Base-by-base conservation (phyloP, 1,284 basidiomycete species). In the Ceratobasidium sp. region DNA sequence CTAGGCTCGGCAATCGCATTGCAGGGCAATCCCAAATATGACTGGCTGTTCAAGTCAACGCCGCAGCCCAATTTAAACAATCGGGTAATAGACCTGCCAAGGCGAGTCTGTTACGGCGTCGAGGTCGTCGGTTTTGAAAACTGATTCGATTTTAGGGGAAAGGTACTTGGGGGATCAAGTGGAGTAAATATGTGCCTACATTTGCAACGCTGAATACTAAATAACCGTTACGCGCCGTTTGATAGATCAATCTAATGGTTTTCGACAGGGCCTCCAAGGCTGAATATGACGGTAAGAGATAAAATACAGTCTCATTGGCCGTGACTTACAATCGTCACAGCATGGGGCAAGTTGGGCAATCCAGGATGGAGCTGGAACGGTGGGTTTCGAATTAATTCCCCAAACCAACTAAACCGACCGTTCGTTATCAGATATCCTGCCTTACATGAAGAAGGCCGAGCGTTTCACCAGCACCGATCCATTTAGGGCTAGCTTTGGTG, bases 361-460 rank as follows among this genome's bases (percentile, higher is more conserved):
- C 5, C 33, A 11, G 80, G 80, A 1, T 84, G 83, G 82, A 84
- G 82, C 80, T 85, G 82, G 80, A 78, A 82, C 42, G 82, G 79
- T 64, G 42, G 26, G 17, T 31, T 53, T 35, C 15, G 20, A 10
- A 3, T 45, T 53, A 11, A n/a, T 51, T 15, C 20, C 17, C 23
- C 2, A 26, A 39, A n/a, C 37, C 26, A 20, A n/a, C 7, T 61
- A 54, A 6, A 10, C 35, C 71, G 13, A 23, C 64, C 2, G 5
- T 26, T 15, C 11, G 20, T 20, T 23, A n/a, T 28, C 35, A 74
- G 71, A 51, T 13, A 77, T 86, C 45, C 81, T 83, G 54, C 79
- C 80, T 2, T 84, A 83, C 80, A 83, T 85, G 80, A 83, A 82
- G 78, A 85, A 84, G 81, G 76, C 81, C 11, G 81, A 84, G 77